Evolutionary conservation across 768 basidiomycete genomes (phyloP), one percentile per base, ranked within the genome.

Genomic region (Mycena metata): DNA sequence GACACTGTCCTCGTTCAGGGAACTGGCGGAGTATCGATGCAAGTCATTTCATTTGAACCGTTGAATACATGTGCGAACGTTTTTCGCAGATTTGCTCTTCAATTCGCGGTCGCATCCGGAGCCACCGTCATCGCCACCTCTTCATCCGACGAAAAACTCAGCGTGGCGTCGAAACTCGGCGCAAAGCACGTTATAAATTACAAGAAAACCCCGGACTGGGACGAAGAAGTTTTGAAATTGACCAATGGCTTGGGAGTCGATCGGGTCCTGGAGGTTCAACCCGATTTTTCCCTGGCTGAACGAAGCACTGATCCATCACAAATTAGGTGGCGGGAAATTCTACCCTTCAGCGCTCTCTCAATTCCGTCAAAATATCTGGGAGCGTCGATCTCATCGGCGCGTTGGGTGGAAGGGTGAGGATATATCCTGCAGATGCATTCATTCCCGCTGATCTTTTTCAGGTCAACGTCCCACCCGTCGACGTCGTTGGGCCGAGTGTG

Each of bases 121-220:
- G 86, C 85, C 5, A 81, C 76, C 5, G 84, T 88, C 62, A 85
- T 89, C 73, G 75, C 80, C 42, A 88, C 85, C 1, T 87, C 86
- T 0, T 87, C 85, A 0, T 84, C 84, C 1, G 85, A 86, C 68
- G 74, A 76, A 50, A 89, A 88, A 68, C 79, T 86, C 35, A 73
- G 79, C 57, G 52, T 79, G 16, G 85, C 79, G 30, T 80, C 76
- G 64, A 78, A 75, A 42, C 79, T 86, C 33, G 84, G 86, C 21
- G 81, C 77, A 19, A 80, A 79, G 30, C 77, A 85, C 55, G 65
- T 83, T 26, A 85, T 89, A 77, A 87, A 89, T 76, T 89, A 89
- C 75, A 83, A 79, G 61, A 83, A 76, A 67, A 78, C 76, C 3
- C 83, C 83, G 0, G 73, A 85, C 39, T 89, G 87, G 88, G 86